These are phyloP conservation scores for Trametes coccinea DNA, from an alignment of 768 basidiomycete genomes.

Conservation along the genomic window DNA sequence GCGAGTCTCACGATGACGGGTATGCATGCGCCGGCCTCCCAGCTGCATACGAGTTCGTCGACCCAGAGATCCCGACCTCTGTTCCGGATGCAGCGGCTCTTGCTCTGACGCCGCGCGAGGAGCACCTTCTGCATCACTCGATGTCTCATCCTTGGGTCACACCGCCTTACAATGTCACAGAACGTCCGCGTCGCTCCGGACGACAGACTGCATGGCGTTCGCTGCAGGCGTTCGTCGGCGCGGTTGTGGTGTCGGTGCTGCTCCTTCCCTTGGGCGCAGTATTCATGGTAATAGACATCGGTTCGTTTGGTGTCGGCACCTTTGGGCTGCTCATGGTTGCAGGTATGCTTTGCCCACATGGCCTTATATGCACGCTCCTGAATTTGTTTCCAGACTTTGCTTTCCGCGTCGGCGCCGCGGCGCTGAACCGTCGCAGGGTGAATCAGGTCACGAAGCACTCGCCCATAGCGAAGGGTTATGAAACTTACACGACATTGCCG, in stretches of 20 bases:
- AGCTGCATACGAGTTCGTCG: constrained; percentile 19
- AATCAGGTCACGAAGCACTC: constrained; percentile 16
- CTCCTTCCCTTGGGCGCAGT: background rate
- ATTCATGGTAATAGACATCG: constrained; percentile 17
- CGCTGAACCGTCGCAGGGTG: constrained; percentile 17
- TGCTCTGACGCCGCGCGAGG: constrained; percentile 6
- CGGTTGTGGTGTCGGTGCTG: background rate
- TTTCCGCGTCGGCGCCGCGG: constrained; percentile 18
- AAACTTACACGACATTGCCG: constrained; percentile 1
- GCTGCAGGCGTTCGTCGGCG: background rate
- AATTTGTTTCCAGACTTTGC: constrained; percentile 8
- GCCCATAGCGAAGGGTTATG: constrained; percentile 9
- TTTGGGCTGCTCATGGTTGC: constrained; percentile 19
- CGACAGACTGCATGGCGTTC: background rate
- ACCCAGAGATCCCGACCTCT: constrained; percentile 18
- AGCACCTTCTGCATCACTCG: background rate
- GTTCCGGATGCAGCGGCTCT: constrained; percentile 5
- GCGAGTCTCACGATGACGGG: constrained; percentile 1
- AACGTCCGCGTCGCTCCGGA: constrained; percentile 1
- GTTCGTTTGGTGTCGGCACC: constrained; percentile 10
- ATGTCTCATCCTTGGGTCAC: constrained; percentile 17
- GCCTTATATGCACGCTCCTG: no score
- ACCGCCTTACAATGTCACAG: constrained; percentile 16
- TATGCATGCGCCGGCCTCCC: constrained; percentile 8
- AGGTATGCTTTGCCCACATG: constrained; percentile 5